Base-by-base conservation (phyloP, 345 rosid species). In the Excoecaria agallocha region DNA sequence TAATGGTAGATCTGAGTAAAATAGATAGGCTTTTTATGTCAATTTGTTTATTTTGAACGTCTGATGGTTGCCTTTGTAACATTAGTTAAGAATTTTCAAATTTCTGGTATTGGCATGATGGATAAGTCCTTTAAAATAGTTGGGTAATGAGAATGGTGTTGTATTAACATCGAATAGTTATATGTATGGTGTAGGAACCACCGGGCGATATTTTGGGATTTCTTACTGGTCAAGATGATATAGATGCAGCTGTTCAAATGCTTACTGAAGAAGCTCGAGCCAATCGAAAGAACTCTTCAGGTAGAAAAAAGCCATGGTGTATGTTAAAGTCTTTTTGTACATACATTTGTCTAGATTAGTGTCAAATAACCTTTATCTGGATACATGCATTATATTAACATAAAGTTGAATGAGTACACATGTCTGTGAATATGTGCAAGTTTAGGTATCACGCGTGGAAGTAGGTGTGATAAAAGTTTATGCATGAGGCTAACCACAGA, bases 141-240 rank as follows among this genome's bases (percentile, higher is more conserved):
- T 43, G 30, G 24, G 64, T 38, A 8, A 66, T 48, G 39, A 58
- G 25, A 50, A 50, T 7, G 13, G 7, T 45, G 49, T 12, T 66
- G 17, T 3, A 1, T 52, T 79, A 39, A 68, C 46, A 43, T 69
- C 45, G 56, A 0, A 48, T 6, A 15, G 43, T n/a, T 16, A 24
- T 67, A 25, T 25, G 66, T 67, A 24, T 62, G 43, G 38, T 56
- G 66, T 74, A 92, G 98, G 98, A 95, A 81, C 92, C 99, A 20
- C 72, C 84, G 6, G 99, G 98, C 74, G 99, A 93, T 84, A 84
- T 93, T 84, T 84, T 95, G 80, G 93, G 90, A 66, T 95, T 94
- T 80, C 96, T 93, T 25, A 95, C 99, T 30, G 99, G 99, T 83
- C 96, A 95, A 83, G 99, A 95, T 78, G 99, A 93, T 79, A 95